Percentiles rank a stretch among this genome's conserved stretches.
These are phyloP conservation scores for Aspergillus sp. DNA, from an alignment of 2,329 filamentous ascomycete species.

Conservation along the genomic window DNA sequence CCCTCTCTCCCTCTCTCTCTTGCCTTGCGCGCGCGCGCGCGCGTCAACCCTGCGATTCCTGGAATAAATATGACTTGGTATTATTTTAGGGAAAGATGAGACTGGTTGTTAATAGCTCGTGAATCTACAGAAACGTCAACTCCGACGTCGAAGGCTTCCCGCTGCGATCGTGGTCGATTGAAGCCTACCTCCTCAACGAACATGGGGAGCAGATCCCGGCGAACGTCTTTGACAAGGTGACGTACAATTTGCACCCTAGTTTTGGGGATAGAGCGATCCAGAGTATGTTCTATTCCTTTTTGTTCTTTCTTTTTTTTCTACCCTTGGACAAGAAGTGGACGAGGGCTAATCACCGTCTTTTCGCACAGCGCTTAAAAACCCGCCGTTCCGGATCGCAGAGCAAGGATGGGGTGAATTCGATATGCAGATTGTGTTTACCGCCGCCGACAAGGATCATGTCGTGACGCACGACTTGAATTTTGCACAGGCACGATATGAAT, in stretches of 20 bases:
- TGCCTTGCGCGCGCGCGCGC: background rate
- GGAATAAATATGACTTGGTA: too few species aligned
- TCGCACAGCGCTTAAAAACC: conserved; percentile 61
- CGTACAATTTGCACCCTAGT: conserved; percentile 87
- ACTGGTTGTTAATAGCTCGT: too few species aligned
- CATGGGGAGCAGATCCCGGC: conserved; percentile 76
- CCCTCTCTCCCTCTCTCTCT: background rate
- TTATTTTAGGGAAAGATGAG: too few species aligned
- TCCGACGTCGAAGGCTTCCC: conserved; percentile 80
- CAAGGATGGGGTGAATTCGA: conserved; percentile 99
- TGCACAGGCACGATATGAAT: conserved; percentile 69
- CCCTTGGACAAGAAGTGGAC: too few species aligned
- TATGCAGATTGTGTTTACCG: conserved; percentile 75
- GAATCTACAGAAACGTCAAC: conserved; percentile 58
- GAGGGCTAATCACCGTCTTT: background rate
- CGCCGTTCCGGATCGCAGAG: conserved; percentile 83
- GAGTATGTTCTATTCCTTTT: conserved; percentile 49
- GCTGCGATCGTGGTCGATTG: conserved; percentile 86
- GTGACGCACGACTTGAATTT: conserved; percentile 92
- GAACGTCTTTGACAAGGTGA: conserved; percentile 81
- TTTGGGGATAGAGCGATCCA: conserved; percentile 76
- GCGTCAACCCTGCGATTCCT: too few species aligned
- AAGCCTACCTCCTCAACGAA: conserved; percentile 75
- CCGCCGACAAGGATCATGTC: conserved; percentile 76
- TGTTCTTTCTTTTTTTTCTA: background rate